Conservation (phyloP, 140 eudicot genomes). For the Cichorium intybus region DNA sequence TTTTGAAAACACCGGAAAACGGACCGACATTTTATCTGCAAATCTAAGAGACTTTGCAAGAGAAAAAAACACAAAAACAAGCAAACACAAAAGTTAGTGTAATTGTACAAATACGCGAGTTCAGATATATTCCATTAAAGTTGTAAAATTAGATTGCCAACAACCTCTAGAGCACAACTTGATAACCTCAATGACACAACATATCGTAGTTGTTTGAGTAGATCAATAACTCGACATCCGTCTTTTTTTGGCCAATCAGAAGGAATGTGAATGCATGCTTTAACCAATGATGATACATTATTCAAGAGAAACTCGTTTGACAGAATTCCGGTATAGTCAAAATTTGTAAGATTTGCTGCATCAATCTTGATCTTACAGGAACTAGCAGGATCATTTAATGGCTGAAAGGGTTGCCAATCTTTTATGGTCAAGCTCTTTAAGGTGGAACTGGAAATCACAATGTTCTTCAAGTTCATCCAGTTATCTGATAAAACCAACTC, state of each 20-base stretch:
- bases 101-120: not conserved
- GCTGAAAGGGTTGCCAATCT: conserved; percentile 18
- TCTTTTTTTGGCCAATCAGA: conserved; percentile 24
- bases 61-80: no score
- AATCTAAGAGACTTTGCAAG: no score
- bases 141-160: not conserved
- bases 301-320: conserved; percentile 41
- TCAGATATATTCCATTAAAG: not conserved
- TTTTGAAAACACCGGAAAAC: not conserved
- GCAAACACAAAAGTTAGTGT: conserved; percentile 10
- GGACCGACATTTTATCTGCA: not conserved
- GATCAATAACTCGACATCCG: conserved; percentile 33
- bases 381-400: conserved; percentile 15
- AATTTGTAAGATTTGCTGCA: conserved; percentile 29
- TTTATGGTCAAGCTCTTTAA: conserved; percentile 44
- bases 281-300: conserved; percentile 32
- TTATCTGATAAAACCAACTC: conserved; percentile 45
- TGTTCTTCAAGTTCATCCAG: conserved; percentile 28
- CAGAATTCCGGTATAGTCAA: conserved; percentile 42
- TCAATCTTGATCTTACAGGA: conserved; percentile 39
- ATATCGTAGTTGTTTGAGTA: conserved; percentile 34
- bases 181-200: conserved; percentile 38
- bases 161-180: conserved; percentile 45
- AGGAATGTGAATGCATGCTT: conserved; percentile 40
- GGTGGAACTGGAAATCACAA: conserved; percentile 33